These are phyloP conservation scores for Neurospora discreta DNA, from an alignment of 495 filamentous ascomycete species.

Conservation along the genomic window DNA sequence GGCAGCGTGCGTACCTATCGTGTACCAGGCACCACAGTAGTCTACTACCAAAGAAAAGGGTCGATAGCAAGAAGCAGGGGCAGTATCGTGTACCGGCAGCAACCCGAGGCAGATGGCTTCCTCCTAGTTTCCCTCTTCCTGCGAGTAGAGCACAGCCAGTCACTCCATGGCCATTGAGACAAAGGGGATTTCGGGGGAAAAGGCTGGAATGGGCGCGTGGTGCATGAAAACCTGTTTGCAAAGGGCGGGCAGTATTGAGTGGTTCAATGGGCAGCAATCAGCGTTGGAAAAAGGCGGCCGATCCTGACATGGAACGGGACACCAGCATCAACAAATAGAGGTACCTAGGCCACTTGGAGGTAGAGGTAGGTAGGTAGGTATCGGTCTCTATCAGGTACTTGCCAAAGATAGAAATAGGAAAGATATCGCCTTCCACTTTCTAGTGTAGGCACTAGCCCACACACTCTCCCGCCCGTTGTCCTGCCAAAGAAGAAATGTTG, in stretches of 20 bases:
- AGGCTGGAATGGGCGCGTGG: neutral
- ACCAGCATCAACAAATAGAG: neutral
- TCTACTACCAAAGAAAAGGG: neutral
- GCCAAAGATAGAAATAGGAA: neutral
- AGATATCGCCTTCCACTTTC: neutral
- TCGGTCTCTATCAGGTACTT: neutral
- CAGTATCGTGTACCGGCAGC: neutral
- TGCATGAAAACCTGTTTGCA: neutral
- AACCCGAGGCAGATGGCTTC: neutral
- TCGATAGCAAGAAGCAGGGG: constrained; percentile 9
- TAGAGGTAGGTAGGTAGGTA: neutral
- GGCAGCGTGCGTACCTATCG: neutral
- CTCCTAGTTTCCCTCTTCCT: neutral
- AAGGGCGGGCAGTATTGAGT: neutral
- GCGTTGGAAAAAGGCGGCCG: neutral
- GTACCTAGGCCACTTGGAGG: neutral
- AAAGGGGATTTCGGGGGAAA: neutral
- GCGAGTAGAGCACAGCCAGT: neutral
- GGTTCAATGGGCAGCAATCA: neutral
- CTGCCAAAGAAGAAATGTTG: constrained; percentile 1
- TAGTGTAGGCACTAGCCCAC: neutral
- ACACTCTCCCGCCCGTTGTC: neutral
- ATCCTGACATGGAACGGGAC: neutral
- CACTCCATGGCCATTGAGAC: neutral
- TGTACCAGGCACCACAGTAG: neutral